Evolutionary conservation across 192 early-diverging fungal species (phyloP).

Genomic region (Lunasporangiospora selenospora): DNA sequence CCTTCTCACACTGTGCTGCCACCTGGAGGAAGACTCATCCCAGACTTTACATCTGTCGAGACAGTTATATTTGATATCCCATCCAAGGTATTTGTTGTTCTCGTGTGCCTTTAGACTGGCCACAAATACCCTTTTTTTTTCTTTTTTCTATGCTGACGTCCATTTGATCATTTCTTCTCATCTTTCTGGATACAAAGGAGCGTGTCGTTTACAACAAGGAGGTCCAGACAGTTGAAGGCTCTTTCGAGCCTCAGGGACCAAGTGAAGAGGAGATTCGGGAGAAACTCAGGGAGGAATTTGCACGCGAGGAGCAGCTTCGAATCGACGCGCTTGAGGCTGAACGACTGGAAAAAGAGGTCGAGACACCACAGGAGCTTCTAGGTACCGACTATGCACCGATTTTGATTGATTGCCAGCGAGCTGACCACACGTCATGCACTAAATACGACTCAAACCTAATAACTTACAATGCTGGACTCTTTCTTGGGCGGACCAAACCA

Average conservation of each 20-base stretch:
- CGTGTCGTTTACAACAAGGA: slow-evolving; percentile 91
- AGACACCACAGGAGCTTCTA: slow-evolving; percentile 43
- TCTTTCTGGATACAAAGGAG: slow-evolving; percentile 57
- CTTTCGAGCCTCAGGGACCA: slow-evolving; percentile 56
- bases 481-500: slow-evolving; percentile 1
- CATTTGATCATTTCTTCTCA: background rate
- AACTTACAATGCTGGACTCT: background rate
- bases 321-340: slow-evolving; percentile 56
- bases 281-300: slow-evolving; percentile 71
- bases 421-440: background rate
- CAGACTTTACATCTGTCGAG: slow-evolving; percentile 74
- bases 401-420: background rate
- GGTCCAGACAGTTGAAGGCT: slow-evolving; percentile 71
- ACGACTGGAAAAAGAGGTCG: slow-evolving; percentile 43
- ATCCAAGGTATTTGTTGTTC: slow-evolving; percentile 65
- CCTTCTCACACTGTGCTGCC: background rate
- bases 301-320: slow-evolving; percentile 58
- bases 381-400: slow-evolving; percentile 18
- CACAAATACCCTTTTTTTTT: background rate
- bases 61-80: slow-evolving; percentile 87
- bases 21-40: slow-evolving; percentile 46
- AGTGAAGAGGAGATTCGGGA: slow-evolving; percentile 58
- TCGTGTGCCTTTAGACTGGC: background rate
- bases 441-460: background rate
- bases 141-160: background rate